Evolutionary conservation across 1,139 yeast species (phyloP).

Genomic region (Pichia sp.): DNA sequence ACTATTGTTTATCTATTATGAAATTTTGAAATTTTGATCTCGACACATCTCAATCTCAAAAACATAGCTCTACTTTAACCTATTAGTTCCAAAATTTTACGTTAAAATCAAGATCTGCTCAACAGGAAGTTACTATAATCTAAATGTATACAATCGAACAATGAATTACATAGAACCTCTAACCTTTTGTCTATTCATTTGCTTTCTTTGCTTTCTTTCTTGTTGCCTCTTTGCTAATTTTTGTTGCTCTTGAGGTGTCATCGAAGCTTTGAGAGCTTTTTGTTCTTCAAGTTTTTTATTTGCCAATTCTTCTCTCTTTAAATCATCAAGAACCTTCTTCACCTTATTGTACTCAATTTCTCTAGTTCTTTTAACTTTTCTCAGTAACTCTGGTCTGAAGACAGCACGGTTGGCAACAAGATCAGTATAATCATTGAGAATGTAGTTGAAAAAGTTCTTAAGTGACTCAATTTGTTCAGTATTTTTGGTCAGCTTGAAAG

Average conservation of each 20-base stretch:
- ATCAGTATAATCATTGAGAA: conserved; percentile 28
- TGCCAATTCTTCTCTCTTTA: conserved; percentile 60
- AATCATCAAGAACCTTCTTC: conserved; percentile 50
- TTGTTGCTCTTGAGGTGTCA: conserved; percentile 67
- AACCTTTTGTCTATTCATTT: conserved; percentile 27
- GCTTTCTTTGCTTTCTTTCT: conserved; percentile 32
- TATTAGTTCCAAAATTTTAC: too few species aligned
- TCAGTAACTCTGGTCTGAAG: conserved; percentile 61
- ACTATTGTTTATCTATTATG: too few species aligned
- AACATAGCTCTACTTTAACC: too few species aligned
- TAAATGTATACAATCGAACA: background rate
- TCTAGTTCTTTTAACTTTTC: conserved; percentile 64
- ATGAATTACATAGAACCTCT: conserved; percentile 17
- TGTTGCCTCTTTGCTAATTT: conserved; percentile 67
- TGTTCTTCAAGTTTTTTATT: conserved; percentile 63
- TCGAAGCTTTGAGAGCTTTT: conserved; percentile 50
- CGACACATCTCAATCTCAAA: too few species aligned
- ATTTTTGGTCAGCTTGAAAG: conserved; percentile 42
- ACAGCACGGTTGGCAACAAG: conserved; percentile 30
- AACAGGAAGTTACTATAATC: too few species aligned
- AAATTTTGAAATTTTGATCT: too few species aligned
- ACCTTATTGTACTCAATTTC: conserved; percentile 61
- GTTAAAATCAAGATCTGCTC: too few species aligned
- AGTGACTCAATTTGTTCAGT: conserved; percentile 41
- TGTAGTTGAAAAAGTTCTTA: conserved; percentile 32